Evolutionary conservation across 371 early-diverging fungal species (phyloP).

Genomic region (Umbelopsis sp.): DNA sequence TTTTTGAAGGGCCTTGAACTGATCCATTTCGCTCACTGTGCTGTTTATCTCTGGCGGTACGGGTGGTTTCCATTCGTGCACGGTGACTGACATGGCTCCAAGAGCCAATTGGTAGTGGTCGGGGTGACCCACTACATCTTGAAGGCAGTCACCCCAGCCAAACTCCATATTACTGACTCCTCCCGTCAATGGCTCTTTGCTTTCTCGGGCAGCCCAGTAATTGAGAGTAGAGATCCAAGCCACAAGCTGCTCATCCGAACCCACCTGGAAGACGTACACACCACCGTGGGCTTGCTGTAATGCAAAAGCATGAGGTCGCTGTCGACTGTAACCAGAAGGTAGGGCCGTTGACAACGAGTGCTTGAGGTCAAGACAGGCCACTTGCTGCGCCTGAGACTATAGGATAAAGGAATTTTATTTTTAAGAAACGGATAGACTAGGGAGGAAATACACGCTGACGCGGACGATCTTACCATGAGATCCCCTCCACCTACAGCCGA

Average conservation of each 20-base stretch:
- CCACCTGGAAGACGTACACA: slow-evolving; percentile 84
- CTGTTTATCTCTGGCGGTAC: slow-evolving; percentile 42
- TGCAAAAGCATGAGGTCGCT: slow-evolving; percentile 85
- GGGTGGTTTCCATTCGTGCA: slow-evolving; percentile 53
- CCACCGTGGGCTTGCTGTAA: slow-evolving; percentile 82
- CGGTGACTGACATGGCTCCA: slow-evolving; percentile 34
- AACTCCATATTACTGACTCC: slow-evolving; percentile 88
- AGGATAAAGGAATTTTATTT: not conserved
- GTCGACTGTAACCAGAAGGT: slow-evolving; percentile 80
- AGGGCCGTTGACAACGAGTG: slow-evolving; percentile 83
- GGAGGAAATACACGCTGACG: not conserved
- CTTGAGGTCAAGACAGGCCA: slow-evolving; percentile 72
- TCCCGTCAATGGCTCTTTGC: slow-evolving; percentile 86
- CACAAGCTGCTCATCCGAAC: slow-evolving; percentile 64
- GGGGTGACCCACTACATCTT: slow-evolving; percentile 29
- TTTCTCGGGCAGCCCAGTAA: slow-evolving; percentile 91
- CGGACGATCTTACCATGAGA: slow-evolving; percentile 27
- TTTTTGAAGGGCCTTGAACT: slow-evolving; percentile 35
- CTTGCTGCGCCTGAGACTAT: slow-evolving; percentile 40
- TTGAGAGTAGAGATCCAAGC: slow-evolving; percentile 90
- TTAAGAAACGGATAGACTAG: not conserved
- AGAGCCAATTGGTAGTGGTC: not conserved
- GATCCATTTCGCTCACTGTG: slow-evolving; percentile 39
- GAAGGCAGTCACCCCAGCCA: slow-evolving; percentile 83
- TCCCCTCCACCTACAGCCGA: slow-evolving; percentile 31